Evolutionary conservation across 768 basidiomycete species (phyloP), one percentile per base, ranked within the genome.

Genomic region (Boletellus sp.): DNA sequence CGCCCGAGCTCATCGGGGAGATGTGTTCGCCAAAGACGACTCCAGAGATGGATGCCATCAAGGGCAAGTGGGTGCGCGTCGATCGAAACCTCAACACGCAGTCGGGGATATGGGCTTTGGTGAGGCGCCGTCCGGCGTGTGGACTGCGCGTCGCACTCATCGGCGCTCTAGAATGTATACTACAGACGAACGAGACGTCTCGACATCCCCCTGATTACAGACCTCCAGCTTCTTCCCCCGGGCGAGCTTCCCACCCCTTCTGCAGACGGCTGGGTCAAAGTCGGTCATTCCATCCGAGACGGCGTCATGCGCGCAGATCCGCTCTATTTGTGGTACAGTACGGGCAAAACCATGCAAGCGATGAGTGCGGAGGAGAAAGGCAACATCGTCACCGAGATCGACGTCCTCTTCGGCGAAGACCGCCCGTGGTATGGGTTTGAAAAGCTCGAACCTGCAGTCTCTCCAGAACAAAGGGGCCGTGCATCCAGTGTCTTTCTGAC

Each of bases 31-130:
- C 94, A 0, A 65, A 74, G 1, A 78, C 85, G 1, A 90, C 83
- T 2, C 72, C 74, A 11, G 86, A 90, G 61, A 68, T 85, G 42
- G 88, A 93, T 62, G 83, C 85, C 6, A 78, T 83, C 57, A 83
- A 78, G 56, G 88, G 88, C 0, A 89, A 85, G 58, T 99, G 95
- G 95, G 91, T 95, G 2, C 81, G 87, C 13, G 85, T 99, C 12
- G 82, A 83, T 34, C 77, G 81, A 39, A 87, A 97, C 70, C 67
- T 97, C 31, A 94, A 94, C 62, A 73, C 31, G 73, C 80, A 78
- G 73, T 70, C 63, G 57, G 85, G 73, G 50, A 65, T 79, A 22
- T 85, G 72, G 70, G 83, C 75, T 59, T 67, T 90, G 60, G 83
- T 90, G 54, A 62, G 80, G 67, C 26, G 28, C n/a, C 58, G 48